Evolutionary conservation across 2,329 filamentous ascomycete genomes (phyloP).

Genomic region (Fusarium sp.): DNA sequence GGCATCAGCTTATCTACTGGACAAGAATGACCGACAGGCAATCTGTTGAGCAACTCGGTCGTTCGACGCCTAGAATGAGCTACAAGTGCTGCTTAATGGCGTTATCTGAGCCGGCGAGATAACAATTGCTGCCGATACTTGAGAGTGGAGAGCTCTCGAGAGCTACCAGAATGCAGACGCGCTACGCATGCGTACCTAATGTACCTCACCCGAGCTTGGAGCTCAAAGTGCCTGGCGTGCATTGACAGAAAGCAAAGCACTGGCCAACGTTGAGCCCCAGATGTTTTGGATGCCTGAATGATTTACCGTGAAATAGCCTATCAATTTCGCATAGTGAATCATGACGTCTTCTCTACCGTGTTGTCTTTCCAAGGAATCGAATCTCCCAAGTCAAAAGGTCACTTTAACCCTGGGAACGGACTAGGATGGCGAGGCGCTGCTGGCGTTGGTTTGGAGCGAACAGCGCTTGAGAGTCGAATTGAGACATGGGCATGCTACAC

Average conservation of each 20-base stretch:
- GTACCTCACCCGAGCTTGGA: conserved; percentile 31
- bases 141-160: conserved; percentile 27
- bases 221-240: conserved; percentile 17
- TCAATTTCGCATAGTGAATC: conserved; percentile 23
- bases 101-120: conserved; percentile 44
- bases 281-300: conserved; percentile 11
- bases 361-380: conserved; percentile 35
- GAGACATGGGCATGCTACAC: conserved; percentile 39
- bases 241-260: conserved; percentile 21
- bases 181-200: conserved; percentile 5
- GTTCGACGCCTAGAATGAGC: conserved; percentile 37
- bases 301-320: conserved; percentile 5
- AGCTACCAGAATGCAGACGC: conserved; percentile 21
- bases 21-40: conserved; percentile 10
- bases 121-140: conserved; percentile 31
- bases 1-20: conserved; percentile 13
- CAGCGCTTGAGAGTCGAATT: conserved; percentile 27
- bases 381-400: conserved; percentile 22
- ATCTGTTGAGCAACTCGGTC: conserved; percentile 14
- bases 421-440: conserved; percentile 37
- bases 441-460: conserved; percentile 28
- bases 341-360: conserved; percentile 30
- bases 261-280: neutral
- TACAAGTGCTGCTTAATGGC: conserved; percentile 39
- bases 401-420: conserved; percentile 31